phyloP scores from a whole-genome alignment of 2,329 filamentous ascomycete genomes.

The Chrysosporium keratinophilum region DNA sequence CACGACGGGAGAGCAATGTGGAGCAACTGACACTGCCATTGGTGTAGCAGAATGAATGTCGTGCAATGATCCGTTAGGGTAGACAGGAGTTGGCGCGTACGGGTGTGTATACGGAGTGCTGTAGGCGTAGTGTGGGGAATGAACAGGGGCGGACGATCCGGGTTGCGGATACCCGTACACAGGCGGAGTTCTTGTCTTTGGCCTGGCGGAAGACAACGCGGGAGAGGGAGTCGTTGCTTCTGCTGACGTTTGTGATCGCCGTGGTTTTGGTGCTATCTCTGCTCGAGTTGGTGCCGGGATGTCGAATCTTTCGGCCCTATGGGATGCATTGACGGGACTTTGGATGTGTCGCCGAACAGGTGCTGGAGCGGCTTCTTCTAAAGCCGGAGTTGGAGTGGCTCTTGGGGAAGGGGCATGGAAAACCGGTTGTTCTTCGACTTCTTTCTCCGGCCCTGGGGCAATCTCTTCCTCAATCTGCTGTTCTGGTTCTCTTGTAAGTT shows the following conservation, averaged over 20 bases:
- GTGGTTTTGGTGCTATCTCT: constrained; percentile 9
- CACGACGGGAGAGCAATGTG: constrained; percentile 20
- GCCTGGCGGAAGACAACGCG: constrained; percentile 12
- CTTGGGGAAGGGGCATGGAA: background rate
- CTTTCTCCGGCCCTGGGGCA: background rate
- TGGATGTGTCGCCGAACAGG: background rate
- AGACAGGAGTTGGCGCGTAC: constrained; percentile 31
- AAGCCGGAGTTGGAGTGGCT: background rate
- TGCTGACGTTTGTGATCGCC: constrained; percentile 8
- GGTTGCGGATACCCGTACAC: constrained; percentile 20
- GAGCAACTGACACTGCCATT: constrained; percentile 13
- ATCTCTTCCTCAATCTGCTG: background rate
- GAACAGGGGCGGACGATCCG: constrained; percentile 19
- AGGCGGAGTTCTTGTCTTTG: constrained; percentile 13
- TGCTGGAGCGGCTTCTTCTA: constrained; percentile 1
- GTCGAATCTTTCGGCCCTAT: constrained; percentile 10
- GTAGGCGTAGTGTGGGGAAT: constrained; percentile 18
- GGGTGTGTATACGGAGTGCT: constrained; percentile 28
- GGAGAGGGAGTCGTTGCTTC: constrained; percentile 11
- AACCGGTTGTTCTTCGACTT: background rate
- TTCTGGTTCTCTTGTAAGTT: background rate
- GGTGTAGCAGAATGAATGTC: constrained; percentile 22
- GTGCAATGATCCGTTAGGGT: constrained; percentile 20
- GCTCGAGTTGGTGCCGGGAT: constrained; percentile 6
- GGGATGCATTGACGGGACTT: constrained; percentile 11